Conservation (phyloP, 805 yeast species). For the Torulaspora indica region DNA sequence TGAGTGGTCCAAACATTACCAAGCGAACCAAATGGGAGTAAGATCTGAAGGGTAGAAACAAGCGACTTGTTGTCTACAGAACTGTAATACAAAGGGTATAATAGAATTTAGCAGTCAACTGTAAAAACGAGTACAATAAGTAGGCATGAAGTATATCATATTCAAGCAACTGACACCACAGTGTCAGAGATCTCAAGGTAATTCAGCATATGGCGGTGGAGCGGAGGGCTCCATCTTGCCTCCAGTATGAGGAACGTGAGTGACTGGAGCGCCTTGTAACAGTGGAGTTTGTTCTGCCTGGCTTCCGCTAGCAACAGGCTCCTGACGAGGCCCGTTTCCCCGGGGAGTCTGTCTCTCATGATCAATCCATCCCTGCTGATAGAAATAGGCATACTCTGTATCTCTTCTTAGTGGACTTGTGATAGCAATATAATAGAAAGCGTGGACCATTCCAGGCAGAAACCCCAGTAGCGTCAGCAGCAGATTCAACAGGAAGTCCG, state of each 20-base stretch:
- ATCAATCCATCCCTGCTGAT: constrained; percentile 35
- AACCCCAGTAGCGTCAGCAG: constrained; percentile 67
- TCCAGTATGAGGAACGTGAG: constrained; percentile 2
- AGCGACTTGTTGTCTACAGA: background rate
- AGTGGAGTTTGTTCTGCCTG: constrained; percentile 9
- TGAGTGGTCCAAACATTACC: constrained; percentile 3
- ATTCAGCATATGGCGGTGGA: constrained; percentile 17
- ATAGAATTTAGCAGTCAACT: background rate
- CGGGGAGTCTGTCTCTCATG: constrained; percentile 22
- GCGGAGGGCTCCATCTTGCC: constrained; percentile 9
- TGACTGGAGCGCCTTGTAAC: constrained; percentile 8
- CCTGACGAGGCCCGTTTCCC: background rate
- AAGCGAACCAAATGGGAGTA: constrained; percentile 13
- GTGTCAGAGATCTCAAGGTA: constrained; percentile 6
- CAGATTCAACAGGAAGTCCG: constrained; percentile 55
- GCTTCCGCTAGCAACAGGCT: constrained; percentile 1
- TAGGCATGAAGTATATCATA: background rate
- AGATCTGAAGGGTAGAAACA: background rate
- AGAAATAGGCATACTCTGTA: constrained; percentile 24
- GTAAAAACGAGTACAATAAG: background rate
- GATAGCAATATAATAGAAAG: constrained; percentile 45
- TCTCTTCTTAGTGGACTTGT: constrained; percentile 32
- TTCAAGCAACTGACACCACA: too few species aligned
- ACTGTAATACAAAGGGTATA: background rate
- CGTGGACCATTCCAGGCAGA: constrained; percentile 69